Evolutionary conservation across 2,329 filamentous ascomycete species (phyloP).

Genomic region (Samsoniella hepiali): DNA sequence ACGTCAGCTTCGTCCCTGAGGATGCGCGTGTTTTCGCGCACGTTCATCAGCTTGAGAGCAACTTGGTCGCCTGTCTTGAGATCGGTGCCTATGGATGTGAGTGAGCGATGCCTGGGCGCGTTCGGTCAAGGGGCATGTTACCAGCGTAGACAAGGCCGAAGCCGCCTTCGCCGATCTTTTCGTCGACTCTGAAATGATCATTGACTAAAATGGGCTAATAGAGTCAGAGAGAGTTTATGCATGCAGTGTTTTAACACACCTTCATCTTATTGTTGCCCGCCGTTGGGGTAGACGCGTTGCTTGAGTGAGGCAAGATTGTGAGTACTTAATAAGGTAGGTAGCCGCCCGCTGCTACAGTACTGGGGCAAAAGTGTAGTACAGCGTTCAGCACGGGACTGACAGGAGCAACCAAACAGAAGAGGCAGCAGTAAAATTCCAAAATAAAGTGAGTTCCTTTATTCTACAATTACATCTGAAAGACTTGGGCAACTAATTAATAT

Average conservation of each 20-base stretch:
- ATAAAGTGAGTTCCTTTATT: too few relatives aligned
- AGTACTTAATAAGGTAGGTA: background rate
- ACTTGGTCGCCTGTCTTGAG: background rate
- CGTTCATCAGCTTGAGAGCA: background rate
- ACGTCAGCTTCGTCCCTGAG: background rate
- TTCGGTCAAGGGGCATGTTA: background rate
- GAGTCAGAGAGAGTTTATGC: background rate
- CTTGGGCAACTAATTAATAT: too few relatives aligned
- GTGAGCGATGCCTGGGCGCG: background rate
- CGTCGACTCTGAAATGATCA: background rate
- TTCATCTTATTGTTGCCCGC: background rate
- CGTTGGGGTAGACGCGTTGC: background rate
- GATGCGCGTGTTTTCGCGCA: background rate
- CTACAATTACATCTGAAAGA: too few relatives aligned
- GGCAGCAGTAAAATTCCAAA: too few relatives aligned
- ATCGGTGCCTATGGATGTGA: background rate
- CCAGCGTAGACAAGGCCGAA: background rate
- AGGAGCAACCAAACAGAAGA: too few relatives aligned
- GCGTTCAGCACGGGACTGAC: too few relatives aligned
- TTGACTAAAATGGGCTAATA: background rate
- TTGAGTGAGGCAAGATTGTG: background rate
- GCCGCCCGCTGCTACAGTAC: too few relatives aligned
- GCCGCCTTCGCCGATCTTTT: background rate
- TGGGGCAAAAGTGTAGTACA: too few relatives aligned
- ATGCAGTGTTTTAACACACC: background rate